Evolutionary conservation across 1,139 yeast species (phyloP), one percentile per base, ranked within the genome.

Genomic region (Nakaseomyces glabratus): DNA sequence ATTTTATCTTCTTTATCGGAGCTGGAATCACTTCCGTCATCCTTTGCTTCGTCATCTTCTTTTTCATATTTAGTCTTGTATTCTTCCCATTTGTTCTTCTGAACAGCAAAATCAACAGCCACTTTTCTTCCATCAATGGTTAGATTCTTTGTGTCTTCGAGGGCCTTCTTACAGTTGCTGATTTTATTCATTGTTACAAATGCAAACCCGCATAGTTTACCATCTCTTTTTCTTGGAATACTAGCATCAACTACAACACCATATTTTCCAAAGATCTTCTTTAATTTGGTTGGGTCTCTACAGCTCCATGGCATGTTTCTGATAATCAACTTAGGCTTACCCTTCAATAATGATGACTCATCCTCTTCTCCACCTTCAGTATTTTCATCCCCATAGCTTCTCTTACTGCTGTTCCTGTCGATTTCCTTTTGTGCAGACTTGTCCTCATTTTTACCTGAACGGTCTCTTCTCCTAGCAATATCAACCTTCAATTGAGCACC

Each of bases 251-350:
- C 75, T 19, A 90, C 95, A 31, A 82, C 80, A 35, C 98, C 99
- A 54, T 65, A 90, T 52, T 75, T 77, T 40, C 70, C 63, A 52
- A 90, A 93, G 8, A 77, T 54, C 48, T 77, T 77, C 54, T 73
- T 76, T 51, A 90, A 66, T 36, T 71, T 74, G 8, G 73, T 74
- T 4, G 93, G 80, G 42, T 80, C 77, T 57, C 90, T 76, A 34
- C 93, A 77, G 7, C 95, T 80, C 98, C 98, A 90, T 14, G 98
- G 98, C 58, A 90, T 71, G 57, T 90, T 90, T 56, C 98, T 73
- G 33, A 90, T 68, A 49, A 90, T 88, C 41, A 90, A 65, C 49
- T 95, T 73, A 3, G 96, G 90, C 49, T 77, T 71, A 58, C 93
- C 73, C 53, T 78, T 80, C 46, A 73, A 71, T 18, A 69, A 58